Conservation (phyloP, 495 filamentous ascomycete species). For the Symbiotaphrina buchneri region DNA sequence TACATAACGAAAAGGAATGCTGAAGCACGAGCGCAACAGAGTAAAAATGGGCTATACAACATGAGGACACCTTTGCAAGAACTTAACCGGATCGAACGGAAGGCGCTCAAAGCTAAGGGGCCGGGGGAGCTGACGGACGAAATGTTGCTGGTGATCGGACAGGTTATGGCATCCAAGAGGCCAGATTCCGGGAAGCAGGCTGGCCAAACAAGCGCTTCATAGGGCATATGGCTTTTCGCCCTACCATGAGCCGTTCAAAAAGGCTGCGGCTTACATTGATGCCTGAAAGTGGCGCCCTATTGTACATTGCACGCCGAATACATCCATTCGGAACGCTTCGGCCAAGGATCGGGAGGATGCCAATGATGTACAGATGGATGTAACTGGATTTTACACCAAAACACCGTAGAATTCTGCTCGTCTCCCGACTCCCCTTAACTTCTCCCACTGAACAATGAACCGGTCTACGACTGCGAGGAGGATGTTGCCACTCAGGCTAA, state of each 20-base stretch:
- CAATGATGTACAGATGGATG: too few relatives aligned
- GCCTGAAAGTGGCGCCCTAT: too few relatives aligned
- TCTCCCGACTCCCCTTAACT: constrained; percentile 15
- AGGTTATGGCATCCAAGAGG: constrained; percentile 35
- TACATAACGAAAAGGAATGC: constrained; percentile 38
- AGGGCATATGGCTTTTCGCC: too few relatives aligned
- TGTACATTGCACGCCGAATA: too few relatives aligned
- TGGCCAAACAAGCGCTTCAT: too few relatives aligned
- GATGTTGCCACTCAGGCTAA: constrained; percentile 65
- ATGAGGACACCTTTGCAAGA: constrained; percentile 19
- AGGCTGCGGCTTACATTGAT: too few relatives aligned
- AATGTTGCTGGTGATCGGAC: constrained; percentile 41
- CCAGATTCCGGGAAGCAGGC: background rate
- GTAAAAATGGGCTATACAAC: constrained; percentile 22
- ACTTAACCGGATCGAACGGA: constrained; percentile 14
- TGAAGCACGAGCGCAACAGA: constrained; percentile 30
- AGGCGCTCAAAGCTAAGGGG: constrained; percentile 17
- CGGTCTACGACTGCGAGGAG: constrained; percentile 40
- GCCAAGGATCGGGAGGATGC: too few relatives aligned
- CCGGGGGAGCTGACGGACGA: constrained; percentile 22
- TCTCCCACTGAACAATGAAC: constrained; percentile 57
- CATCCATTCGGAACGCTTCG: too few relatives aligned
- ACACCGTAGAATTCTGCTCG: constrained; percentile 3
- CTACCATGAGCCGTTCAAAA: too few relatives aligned
- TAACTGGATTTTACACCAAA: constrained; percentile 2